These are phyloP conservation scores for Escallonia herrerae DNA, from an alignment of 129 eudicot species.

Conservation along the genomic window DNA sequence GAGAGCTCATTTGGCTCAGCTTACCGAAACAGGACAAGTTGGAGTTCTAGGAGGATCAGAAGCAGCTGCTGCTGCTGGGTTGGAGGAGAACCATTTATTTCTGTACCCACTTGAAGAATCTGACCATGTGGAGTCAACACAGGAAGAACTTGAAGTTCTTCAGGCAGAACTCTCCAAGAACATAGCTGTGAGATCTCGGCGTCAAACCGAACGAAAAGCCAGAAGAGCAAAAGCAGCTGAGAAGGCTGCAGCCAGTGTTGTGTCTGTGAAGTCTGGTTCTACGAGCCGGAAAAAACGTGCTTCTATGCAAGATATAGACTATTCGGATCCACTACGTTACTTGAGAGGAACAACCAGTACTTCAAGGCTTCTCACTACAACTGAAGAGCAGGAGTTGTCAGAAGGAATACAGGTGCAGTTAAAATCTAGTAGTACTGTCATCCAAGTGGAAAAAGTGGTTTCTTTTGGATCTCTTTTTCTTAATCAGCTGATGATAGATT, in stretches of 20 bases:
- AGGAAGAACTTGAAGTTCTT: conserved; percentile 64
- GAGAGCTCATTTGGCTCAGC: conserved; percentile 13
- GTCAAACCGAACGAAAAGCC: conserved; percentile 71
- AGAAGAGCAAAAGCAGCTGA: conserved; percentile 67
- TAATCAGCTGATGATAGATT: no score
- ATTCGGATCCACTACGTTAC: conserved; percentile 68
- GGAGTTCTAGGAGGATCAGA: no score
- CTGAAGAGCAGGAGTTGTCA: conserved; percentile 72
- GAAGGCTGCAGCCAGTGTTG: conserved; percentile 55
- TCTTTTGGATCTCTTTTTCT: no score
- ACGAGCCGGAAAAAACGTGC: conserved; percentile 40
- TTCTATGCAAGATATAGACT: conserved; percentile 48
- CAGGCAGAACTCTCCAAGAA: conserved; percentile 43
- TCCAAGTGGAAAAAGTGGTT: no score
- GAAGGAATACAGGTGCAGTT: conserved; percentile 76
- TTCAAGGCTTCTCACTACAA: conserved; percentile 73
- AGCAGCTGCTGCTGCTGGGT: background rate
- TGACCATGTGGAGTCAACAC: conserved; percentile 50
- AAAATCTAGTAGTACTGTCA: background rate
- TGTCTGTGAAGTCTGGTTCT: conserved; percentile 54
- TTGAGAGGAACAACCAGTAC: conserved; percentile 56
- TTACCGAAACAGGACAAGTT: conserved; percentile 7
- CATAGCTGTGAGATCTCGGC: conserved; percentile 75
- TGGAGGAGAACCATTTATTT: background rate
- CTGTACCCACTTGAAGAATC: conserved; percentile 18